A percentile compares a stretch with the other conserved stretches of the same genome.
Evolutionary conservation across 495 filamentous ascomycete species (phyloP).

Genomic region (Tuber melanosporum): DNA sequence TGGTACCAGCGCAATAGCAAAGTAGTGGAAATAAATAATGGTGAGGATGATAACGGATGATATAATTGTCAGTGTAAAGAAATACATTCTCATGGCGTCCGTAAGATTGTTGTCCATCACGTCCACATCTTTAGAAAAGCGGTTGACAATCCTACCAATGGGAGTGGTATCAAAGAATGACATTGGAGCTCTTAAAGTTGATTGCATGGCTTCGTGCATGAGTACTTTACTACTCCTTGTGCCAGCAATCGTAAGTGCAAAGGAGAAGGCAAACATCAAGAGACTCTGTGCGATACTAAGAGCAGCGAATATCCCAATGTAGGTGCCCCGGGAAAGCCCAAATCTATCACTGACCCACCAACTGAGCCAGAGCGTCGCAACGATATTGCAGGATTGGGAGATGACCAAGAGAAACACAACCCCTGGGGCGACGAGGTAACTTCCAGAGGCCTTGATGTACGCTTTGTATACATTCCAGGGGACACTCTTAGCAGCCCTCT

Average conservation of each 20-base stretch:
- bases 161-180: conserved; percentile 97
- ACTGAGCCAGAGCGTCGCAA: conserved; percentile 83
- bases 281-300: conserved; percentile 66
- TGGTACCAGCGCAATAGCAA: conserved; percentile 80
- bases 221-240: conserved; percentile 76
- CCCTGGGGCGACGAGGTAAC: conserved; percentile 59
- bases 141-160: conserved; percentile 90
- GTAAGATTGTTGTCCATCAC: conserved; percentile 91
- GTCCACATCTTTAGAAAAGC: conserved; percentile 91
- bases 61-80: conserved; percentile 64
- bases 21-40: conserved; percentile 90
- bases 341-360: conserved; percentile 76
- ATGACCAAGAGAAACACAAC: conserved; percentile 60
- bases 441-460: conserved; percentile 75
- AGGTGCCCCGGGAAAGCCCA: conserved; percentile 57
- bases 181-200: conserved; percentile 85
- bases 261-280: conserved; percentile 68
- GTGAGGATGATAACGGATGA: conserved; percentile 74
- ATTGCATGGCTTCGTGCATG: conserved; percentile 70
- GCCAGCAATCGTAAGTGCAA: conserved; percentile 66
- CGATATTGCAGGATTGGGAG: conserved; percentile 75
- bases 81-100: conserved; percentile 89
- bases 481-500: conserved; percentile 73
- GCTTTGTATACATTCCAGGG: conserved; percentile 74
- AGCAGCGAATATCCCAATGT: conserved; percentile 81